A percentile compares a stretch with the other conserved stretches of the same genome.
phyloP scores from a whole-genome alignment of 2,329 filamentous ascomycete species.

The Pleomassaria siparia region DNA sequence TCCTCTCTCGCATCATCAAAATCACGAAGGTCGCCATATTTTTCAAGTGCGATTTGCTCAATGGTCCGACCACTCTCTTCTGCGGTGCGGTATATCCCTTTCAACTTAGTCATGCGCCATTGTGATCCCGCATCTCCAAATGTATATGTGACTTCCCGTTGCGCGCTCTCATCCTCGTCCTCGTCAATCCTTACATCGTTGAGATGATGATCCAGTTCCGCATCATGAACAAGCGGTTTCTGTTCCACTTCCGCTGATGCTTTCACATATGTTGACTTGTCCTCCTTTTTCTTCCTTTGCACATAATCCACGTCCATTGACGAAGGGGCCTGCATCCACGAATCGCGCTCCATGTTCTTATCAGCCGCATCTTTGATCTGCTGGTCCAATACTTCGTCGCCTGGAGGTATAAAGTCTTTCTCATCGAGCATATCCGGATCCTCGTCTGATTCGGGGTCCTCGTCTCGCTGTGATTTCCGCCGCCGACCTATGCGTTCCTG shows the following conservation, averaged over 20 bases:
- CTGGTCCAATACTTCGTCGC: constrained; percentile 49
- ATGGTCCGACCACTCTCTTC: constrained; percentile 71
- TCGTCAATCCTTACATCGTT: constrained; percentile 60
- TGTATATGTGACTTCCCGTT: constrained; percentile 71
- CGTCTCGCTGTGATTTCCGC: constrained; percentile 36
- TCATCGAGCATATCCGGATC: constrained; percentile 43
- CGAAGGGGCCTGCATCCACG: constrained; percentile 92
- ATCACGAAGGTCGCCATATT: constrained; percentile 76
- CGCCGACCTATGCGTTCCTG: constrained; percentile 35
- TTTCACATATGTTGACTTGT: constrained; percentile 47
- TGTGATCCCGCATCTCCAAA: constrained; percentile 89
- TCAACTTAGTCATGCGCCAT: constrained; percentile 96
- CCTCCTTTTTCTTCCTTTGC: constrained; percentile 58
- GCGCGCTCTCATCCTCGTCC: constrained; percentile 47
- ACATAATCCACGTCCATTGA: constrained; percentile 83
- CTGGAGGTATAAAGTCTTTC: constrained; percentile 47
- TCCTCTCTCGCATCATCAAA: constrained; percentile 96
- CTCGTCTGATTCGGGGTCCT: constrained; percentile 41
- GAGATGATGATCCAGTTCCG: constrained; percentile 77
- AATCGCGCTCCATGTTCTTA: constrained; percentile 66
- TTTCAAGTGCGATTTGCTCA: constrained; percentile 80
- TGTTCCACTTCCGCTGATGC: constrained; percentile 59
- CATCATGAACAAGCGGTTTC: constrained; percentile 71
- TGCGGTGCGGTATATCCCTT: constrained; percentile 77
- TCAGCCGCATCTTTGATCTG: constrained; percentile 41